These are phyloP conservation scores for Apiotrichum akiyoshidainum DNA, from an alignment of 1,284 basidiomycete species.

Conservation along the genomic window DNA sequence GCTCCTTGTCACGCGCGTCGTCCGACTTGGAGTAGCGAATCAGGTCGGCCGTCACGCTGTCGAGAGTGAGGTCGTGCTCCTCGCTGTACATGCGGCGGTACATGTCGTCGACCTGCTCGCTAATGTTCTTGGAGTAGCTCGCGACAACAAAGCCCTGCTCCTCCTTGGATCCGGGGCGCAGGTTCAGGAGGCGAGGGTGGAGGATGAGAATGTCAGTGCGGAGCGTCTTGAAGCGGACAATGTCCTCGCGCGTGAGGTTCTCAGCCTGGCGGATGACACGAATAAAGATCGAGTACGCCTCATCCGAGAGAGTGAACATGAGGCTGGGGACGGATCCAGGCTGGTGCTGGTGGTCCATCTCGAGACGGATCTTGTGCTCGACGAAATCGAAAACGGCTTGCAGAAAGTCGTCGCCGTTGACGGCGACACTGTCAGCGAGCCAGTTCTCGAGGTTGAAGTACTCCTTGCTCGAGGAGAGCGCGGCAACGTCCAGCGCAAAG, in stretches of 20 bases:
- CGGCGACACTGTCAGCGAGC: constrained; percentile 79
- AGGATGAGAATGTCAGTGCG: constrained; percentile 92
- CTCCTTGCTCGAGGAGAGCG: constrained; percentile 86
- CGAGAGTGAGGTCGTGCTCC: constrained; percentile 73
- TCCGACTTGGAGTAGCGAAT: constrained; percentile 79
- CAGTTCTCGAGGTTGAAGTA: constrained; percentile 94
- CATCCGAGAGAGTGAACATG: constrained; percentile 46
- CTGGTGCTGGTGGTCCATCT: constrained; percentile 63
- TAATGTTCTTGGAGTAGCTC: constrained; percentile 82
- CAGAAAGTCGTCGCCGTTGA: constrained; percentile 80
- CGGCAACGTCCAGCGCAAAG: constrained; percentile 88
- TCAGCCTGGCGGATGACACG: constrained; percentile 67
- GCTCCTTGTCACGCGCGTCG: constrained; percentile 83
- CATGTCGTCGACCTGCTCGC: constrained; percentile 87
- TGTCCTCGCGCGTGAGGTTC: constrained; percentile 62
- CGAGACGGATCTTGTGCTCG: constrained; percentile 85
- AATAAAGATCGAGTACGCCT: constrained; percentile 87
- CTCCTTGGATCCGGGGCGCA: constrained; percentile 79
- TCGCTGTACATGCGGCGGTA: constrained; percentile 99
- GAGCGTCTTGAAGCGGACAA: constrained; percentile 85
- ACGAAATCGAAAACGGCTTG: constrained; percentile 81
- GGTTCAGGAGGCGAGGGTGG: constrained; percentile 92
- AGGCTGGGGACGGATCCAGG: constrained; percentile 64
- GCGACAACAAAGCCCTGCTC: constrained; percentile 92
- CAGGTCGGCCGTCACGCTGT: constrained; percentile 85